Base-by-base conservation (phyloP, 768 basidiomycete genomes). In the Xanthoconium purpureum region DNA sequence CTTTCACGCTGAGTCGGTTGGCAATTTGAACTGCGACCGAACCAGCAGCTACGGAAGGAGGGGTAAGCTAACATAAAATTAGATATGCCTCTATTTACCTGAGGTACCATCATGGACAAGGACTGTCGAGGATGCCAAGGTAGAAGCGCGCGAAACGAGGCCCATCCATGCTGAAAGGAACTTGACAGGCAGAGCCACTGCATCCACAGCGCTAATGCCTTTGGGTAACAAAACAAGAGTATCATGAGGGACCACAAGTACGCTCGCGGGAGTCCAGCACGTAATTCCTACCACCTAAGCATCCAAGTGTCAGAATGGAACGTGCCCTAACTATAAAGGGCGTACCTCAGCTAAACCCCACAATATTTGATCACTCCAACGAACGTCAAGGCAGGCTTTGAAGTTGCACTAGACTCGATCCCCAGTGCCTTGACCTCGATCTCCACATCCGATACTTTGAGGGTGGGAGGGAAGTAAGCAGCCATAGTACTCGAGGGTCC, bases 131-230 rank as follows among this genome's bases (percentile, higher is more conserved):
- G 58, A 57, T 4, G 66, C 40, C 0, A 57, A 58, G 40, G 71
- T 56, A 13, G 56, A 50, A 42, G 55, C 63, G 18, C 60, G 61
- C 3, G 42, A 44, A 15, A 64, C 59, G 29, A 69, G 57, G 42
- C 69, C 69, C 15, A 67, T 61, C 69, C 69, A 70, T 12, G 69
- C 55, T 5, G 69, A 43, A 28, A 69, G 62, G 59, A 70, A 63
- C 1, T 61, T 51, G 37, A 54, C 20, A 33, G 69, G 55, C 4
- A 71, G 37, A 33, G 62, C 56, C 15, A 62, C 69, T 4, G 63
- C 69, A 44, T 71, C 65, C 28, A 37, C 32, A 6, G 53, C 18
- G 6, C 39, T 56, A 35, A 64, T 28, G 9, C 63, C 61, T 13
- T 42, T 46, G 3, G 67, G 62, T 17, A 70, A 39, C 3, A 47